A percentile compares a stretch with the other conserved stretches of the same genome.
These are phyloP conservation scores for Ustilago curta DNA, from an alignment of 1,284 basidiomycete species.

Conservation along the genomic window DNA sequence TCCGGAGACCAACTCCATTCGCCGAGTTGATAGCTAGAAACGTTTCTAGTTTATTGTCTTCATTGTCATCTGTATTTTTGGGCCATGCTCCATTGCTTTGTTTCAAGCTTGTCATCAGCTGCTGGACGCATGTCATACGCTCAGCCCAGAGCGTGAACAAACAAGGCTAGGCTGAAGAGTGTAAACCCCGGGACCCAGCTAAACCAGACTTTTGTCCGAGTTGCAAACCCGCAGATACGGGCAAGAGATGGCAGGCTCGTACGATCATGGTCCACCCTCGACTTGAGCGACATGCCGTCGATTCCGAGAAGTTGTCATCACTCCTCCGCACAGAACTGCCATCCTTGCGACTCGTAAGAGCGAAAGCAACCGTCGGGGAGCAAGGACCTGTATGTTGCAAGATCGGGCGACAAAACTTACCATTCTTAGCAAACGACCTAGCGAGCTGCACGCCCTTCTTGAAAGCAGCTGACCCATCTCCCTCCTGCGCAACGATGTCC, in stretches of 20 bases:
- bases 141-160: not conserved
- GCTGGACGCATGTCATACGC: conserved; percentile 2
- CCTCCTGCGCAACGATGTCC: conserved; percentile 77
- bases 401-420: conserved; percentile 70
- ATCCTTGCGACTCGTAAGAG: not conserved
- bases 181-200: not conserved
- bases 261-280: not conserved
- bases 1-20: conserved; percentile 5
- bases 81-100: not conserved
- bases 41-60: not conserved
- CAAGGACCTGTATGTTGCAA: not conserved
- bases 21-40: conserved; percentile 13
- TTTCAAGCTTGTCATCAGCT: not conserved
- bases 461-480: conserved; percentile 24
- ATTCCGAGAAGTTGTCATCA: not conserved
- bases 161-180: not conserved
- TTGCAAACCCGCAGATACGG: not conserved
- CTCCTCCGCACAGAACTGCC: not conserved
- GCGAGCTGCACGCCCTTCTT: conserved; percentile 36
- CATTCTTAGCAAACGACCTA: conserved; percentile 72
- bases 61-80: not conserved
- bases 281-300: not conserved
- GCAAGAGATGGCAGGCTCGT: not conserved
- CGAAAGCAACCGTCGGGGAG: not conserved
- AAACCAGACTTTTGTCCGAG: not conserved